Conservation (phyloP, 2,329 filamentous ascomycete species). For the Nothophoma quercina region DNA sequence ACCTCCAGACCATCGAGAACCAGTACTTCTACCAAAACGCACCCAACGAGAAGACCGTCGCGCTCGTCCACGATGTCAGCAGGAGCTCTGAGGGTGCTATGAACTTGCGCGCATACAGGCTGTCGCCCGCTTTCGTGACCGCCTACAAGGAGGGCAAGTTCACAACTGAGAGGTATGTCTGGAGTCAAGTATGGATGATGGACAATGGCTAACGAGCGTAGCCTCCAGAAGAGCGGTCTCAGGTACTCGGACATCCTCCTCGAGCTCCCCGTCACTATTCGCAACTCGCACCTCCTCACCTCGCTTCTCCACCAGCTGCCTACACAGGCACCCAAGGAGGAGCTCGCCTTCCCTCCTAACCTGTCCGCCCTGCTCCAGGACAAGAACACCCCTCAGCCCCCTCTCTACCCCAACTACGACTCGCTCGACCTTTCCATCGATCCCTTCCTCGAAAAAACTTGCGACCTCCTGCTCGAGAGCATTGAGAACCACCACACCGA, state of each 20-base stretch:
- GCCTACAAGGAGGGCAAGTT: slow-evolving; percentile 98
- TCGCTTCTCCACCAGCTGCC: slow-evolving; percentile 94
- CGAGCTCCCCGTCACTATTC: slow-evolving; percentile 86
- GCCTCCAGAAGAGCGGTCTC: slow-evolving; percentile 92
- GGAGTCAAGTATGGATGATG: slow-evolving; percentile 74
- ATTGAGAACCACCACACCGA: slow-evolving; percentile 99
- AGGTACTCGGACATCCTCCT: slow-evolving; percentile 92
- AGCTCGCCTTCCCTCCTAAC: slow-evolving; percentile 78
- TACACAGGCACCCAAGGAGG: slow-evolving; percentile 67
- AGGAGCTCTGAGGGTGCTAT: slow-evolving; percentile 91
- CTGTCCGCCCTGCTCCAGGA: slow-evolving; percentile 78
- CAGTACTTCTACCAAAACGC: slow-evolving; percentile 97
- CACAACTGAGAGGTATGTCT: slow-evolving; percentile 85
- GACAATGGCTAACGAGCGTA: slow-evolving; percentile 65
- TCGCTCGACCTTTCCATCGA: slow-evolving; percentile 92
- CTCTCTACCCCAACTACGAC: slow-evolving; percentile 88
- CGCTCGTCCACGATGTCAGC: slow-evolving; percentile 93
- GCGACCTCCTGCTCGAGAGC: slow-evolving; percentile 92
- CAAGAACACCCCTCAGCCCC: slow-evolving; percentile 63
- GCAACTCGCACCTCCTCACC: slow-evolving; percentile 97
- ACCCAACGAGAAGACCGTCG: slow-evolving; percentile 82
- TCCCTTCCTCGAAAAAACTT: slow-evolving; percentile 97
- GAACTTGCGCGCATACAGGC: slow-evolving; percentile 87
- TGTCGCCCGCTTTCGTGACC: slow-evolving; percentile 86
- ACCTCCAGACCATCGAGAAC: slow-evolving; percentile 94